phyloP scores from a whole-genome alignment of 306 rosid genomes.

The Quercus ilex region DNA sequence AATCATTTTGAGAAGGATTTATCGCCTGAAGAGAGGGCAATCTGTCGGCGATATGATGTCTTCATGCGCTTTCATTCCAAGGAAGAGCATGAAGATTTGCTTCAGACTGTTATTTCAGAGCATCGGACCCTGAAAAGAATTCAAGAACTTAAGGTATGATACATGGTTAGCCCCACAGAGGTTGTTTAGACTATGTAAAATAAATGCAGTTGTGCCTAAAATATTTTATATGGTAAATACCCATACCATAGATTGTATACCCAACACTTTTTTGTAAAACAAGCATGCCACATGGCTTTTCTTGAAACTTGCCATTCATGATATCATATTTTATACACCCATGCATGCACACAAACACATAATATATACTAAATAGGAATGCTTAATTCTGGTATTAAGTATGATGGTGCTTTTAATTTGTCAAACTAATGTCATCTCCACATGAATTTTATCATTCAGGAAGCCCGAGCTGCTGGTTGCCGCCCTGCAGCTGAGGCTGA shows the following conservation, averaged over 20 bases:
- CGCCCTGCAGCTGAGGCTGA: slow-evolving; percentile 69
- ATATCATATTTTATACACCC: not conserved
- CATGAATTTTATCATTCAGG: slow-evolving; percentile 36
- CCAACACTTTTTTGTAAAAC: not conserved
- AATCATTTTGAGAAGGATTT: slow-evolving; percentile 78
- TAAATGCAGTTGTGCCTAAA: not conserved
- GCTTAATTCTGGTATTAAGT: not conserved
- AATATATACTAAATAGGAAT: not conserved
- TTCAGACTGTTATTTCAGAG: slow-evolving; percentile 53
- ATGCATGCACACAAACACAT: not conserved
- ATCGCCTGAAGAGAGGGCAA: slow-evolving; percentile 64
- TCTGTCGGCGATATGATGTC: slow-evolving; percentile 67
- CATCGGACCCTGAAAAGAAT: slow-evolving; percentile 65
- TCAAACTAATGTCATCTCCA: not conserved
- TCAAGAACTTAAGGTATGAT: slow-evolving; percentile 84
- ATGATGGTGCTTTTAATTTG: not conserved
- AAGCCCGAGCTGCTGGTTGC: slow-evolving; percentile 80
- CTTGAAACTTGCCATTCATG: not conserved
- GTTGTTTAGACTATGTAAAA: not conserved
- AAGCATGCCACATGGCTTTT: not conserved
- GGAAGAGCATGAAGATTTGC: slow-evolving; percentile 81
- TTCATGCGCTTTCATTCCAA: slow-evolving; percentile 90
- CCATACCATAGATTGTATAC: not conserved
- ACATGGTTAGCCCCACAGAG: not conserved
- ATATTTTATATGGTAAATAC: not conserved